These are phyloP conservation scores for Trichoderma cornu-damae DNA, from an alignment of 2,329 filamentous ascomycete genomes.

Conservation along the genomic window DNA sequence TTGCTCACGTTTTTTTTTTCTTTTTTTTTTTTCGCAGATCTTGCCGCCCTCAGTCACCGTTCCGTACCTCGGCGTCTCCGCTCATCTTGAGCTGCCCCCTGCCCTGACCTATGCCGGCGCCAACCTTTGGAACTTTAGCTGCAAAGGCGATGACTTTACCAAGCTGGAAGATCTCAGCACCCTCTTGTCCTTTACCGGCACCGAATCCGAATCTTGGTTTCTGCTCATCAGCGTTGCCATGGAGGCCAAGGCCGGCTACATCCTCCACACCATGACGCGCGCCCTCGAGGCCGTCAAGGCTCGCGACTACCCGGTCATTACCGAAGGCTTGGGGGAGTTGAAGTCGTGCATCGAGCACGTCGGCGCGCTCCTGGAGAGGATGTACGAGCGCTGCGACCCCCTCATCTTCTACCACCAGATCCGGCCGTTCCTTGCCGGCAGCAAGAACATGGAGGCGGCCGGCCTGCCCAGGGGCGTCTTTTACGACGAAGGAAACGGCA, in stretches of 20 bases:
- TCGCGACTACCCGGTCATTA: conserved; percentile 57
- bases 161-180: conserved; percentile 64
- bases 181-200: conserved; percentile 81
- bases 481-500: conserved; percentile 69
- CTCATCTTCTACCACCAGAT: conserved; percentile 86
- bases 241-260: conserved; percentile 70
- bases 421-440: conserved; percentile 81
- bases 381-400: conserved; percentile 87
- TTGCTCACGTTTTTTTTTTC: not conserved
- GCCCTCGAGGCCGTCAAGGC: conserved; percentile 65
- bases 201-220: conserved; percentile 90
- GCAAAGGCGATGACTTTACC: conserved; percentile 49
- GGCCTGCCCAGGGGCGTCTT: conserved; percentile 79
- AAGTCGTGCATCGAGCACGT: conserved; percentile 64
- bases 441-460: conserved; percentile 83
- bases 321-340: conserved; percentile 58
- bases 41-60: conserved; percentile 72
- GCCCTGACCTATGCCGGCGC: conserved; percentile 86
- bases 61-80: conserved; percentile 68
- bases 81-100: conserved; percentile 72
- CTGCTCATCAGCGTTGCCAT: conserved; percentile 85
- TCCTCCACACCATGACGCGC: conserved; percentile 71
- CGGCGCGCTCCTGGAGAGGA: conserved; percentile 63
- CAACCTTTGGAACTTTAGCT: conserved; percentile 85
- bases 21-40: conserved; percentile 42